These are phyloP conservation scores for Leccinum incarnatum DNA, from an alignment of 768 basidiomycete species.

Conservation along the genomic window DNA sequence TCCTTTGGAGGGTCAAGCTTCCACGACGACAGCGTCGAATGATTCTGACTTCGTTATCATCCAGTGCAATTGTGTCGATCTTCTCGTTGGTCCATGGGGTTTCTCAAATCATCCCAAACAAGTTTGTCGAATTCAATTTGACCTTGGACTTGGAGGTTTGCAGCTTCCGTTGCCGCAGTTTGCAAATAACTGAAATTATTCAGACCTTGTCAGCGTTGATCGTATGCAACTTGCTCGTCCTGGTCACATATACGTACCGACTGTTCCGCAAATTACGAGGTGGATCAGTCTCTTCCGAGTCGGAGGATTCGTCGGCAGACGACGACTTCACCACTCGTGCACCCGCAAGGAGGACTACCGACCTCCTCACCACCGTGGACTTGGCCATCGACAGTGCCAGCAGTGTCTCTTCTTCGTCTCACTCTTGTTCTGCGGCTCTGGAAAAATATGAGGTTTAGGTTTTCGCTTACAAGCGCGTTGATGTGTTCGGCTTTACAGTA, in stretches of 20 bases:
- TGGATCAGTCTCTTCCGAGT: neutral
- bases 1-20: constrained; percentile 17
- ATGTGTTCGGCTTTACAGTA: no score
- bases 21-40: constrained; percentile 14
- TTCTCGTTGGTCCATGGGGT: neutral
- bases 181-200: neutral
- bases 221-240: constrained; percentile 16
- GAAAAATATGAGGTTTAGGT: no score
- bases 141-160: neutral
- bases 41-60: constrained; percentile 14
- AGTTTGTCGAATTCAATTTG: neutral
- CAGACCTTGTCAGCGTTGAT: constrained; percentile 1
- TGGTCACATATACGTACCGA: constrained; percentile 14
- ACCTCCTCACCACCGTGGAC: constrained; percentile 10
- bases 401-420: no score
- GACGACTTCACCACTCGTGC: constrained; percentile 13
- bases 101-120: neutral
- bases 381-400: neutral
- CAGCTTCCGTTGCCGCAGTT: neutral
- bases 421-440: no score
- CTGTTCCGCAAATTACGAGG: neutral
- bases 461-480: no score
- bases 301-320: neutral
- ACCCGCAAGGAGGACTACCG: neutral
- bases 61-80: constrained; percentile 6